A percentile compares a stretch with the other conserved stretches of the same genome.
Conservation (phyloP, 179 eudicot genomes). For the Actinidia chinensis region DNA sequence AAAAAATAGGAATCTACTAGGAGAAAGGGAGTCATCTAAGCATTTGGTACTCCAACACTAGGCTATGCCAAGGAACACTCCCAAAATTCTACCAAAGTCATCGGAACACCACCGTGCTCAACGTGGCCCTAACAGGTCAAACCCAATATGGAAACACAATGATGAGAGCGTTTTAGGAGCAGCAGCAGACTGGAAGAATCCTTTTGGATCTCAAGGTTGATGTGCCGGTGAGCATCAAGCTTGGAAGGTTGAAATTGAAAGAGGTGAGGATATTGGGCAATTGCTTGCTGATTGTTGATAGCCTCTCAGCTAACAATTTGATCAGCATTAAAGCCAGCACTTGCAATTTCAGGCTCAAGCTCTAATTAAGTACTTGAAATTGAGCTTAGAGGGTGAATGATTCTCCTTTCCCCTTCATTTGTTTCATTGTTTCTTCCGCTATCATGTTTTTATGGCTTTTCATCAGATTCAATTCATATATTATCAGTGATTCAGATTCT, state of each 20-base stretch:
- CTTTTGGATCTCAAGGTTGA: constrained; percentile 70
- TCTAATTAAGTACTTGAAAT: constrained; percentile 19
- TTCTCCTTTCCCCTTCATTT: background rate
- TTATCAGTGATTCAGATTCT: background rate
- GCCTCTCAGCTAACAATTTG: constrained; percentile 51
- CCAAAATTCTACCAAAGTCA: constrained; percentile 78
- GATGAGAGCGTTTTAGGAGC: constrained; percentile 62
- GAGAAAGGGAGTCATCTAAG: constrained; percentile 68
- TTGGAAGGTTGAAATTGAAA: constrained; percentile 56
- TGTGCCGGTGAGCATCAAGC: constrained; percentile 62
- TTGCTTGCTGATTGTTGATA: constrained; percentile 71
- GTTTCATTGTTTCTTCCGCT: background rate
- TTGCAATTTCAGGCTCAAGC: constrained; percentile 56
- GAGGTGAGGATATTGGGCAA: constrained; percentile 57
- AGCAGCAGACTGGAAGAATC: constrained; percentile 67
- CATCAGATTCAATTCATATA: background rate
- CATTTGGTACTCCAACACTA: constrained; percentile 67
- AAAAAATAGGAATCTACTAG: constrained; percentile 83
- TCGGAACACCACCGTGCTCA: constrained; percentile 41
- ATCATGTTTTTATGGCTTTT: background rate
- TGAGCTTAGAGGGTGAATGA: background rate
- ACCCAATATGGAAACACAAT: constrained; percentile 60
- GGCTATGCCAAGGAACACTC: constrained; percentile 62
- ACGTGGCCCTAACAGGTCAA: constrained; percentile 61
- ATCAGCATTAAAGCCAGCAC: constrained; percentile 68